These are phyloP conservation scores for Arthroderma uncinatum DNA, from an alignment of 2,329 filamentous ascomycete genomes.

Conservation along the genomic window DNA sequence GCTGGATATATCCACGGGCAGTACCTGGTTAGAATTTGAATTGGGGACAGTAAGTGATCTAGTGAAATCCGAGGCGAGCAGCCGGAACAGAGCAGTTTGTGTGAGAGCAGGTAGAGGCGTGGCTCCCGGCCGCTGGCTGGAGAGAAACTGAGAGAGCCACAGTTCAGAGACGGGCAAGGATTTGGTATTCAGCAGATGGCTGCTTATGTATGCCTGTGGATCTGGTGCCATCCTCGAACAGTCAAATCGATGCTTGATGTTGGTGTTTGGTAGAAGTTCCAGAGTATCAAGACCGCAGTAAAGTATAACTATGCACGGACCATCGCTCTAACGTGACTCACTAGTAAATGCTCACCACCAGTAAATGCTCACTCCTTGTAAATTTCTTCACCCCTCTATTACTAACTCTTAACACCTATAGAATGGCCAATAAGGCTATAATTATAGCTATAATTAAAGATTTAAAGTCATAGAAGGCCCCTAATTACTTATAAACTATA, in stretches of 20 bases:
- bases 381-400: too few relatives aligned
- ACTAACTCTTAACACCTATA: too few relatives aligned
- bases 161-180: conserved; percentile 44
- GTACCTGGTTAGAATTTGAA: conserved; percentile 32
- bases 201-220: conserved; percentile 25
- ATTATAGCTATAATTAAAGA: too few relatives aligned
- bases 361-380: too few relatives aligned
- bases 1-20: conserved; percentile 50
- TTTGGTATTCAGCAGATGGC: conserved; percentile 47
- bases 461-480: too few relatives aligned
- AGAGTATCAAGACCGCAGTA: not conserved
- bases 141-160: conserved; percentile 57
- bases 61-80: conserved; percentile 69
- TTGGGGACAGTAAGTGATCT: conserved; percentile 37
- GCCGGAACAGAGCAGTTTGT: conserved; percentile 68
- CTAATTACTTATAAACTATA: too few relatives aligned
- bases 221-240: conserved; percentile 11
- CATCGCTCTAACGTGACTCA: not conserved
- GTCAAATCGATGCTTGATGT: not conserved
- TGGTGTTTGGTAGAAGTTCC: not conserved
- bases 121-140: conserved; percentile 40
- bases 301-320: not conserved
- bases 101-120: conserved; percentile 58
- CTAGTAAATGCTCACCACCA: too few relatives aligned
- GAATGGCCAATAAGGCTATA: too few relatives aligned